Percentiles rank a stretch among this genome's conserved stretches.
Evolutionary conservation across 257 asterid species (phyloP).

Genomic region (Coffea eugenioides): DNA sequence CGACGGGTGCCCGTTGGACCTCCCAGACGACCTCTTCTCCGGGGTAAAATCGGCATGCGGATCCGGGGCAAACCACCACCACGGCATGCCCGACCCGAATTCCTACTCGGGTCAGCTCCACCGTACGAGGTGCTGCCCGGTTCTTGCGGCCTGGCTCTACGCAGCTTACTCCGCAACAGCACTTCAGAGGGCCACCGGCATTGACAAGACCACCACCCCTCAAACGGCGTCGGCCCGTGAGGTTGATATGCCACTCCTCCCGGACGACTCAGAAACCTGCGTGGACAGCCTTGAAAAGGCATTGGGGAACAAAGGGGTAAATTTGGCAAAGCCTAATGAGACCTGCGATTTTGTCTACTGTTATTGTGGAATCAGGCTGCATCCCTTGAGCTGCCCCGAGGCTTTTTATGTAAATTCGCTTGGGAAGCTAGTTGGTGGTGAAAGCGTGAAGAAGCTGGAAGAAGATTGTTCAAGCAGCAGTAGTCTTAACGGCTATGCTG

Average conservation of each 20-base stretch:
- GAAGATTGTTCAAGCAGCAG: conserved; percentile 45
- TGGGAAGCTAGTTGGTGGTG: conserved; percentile 58
- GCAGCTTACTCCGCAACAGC: conserved; percentile 80
- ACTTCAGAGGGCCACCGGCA: conserved; percentile 34
- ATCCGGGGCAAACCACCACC: conserved; percentile 37
- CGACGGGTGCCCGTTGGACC: conserved; percentile 72
- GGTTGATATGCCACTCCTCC: conserved; percentile 79
- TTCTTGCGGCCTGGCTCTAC: conserved; percentile 89
- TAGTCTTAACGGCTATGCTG: conserved; percentile 36
- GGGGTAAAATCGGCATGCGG: conserved; percentile 68
- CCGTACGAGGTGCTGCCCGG: conserved; percentile 87
- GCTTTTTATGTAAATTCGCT: conserved; percentile 51
- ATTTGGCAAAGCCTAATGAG: conserved; percentile 55
- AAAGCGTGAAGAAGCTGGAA: conserved; percentile 63
- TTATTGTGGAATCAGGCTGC: conserved; percentile 82
- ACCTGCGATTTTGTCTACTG: conserved; percentile 86
- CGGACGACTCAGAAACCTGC: conserved; percentile 89
- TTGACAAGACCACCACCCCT: conserved; percentile 28
- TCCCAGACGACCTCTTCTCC: conserved; percentile 66
- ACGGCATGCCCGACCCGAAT: conserved; percentile 25
- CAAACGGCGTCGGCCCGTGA: conserved; percentile 35
- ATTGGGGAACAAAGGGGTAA: conserved; percentile 48
- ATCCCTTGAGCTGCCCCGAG: conserved; percentile 72
- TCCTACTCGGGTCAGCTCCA: conserved; percentile 52
- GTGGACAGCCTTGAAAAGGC: conserved; percentile 76